A percentile compares a stretch with the other conserved stretches of the same genome.
These are phyloP conservation scores for Xylaria hypoxylon DNA, from an alignment of 2,329 filamentous ascomycete genomes.

Conservation along the genomic window DNA sequence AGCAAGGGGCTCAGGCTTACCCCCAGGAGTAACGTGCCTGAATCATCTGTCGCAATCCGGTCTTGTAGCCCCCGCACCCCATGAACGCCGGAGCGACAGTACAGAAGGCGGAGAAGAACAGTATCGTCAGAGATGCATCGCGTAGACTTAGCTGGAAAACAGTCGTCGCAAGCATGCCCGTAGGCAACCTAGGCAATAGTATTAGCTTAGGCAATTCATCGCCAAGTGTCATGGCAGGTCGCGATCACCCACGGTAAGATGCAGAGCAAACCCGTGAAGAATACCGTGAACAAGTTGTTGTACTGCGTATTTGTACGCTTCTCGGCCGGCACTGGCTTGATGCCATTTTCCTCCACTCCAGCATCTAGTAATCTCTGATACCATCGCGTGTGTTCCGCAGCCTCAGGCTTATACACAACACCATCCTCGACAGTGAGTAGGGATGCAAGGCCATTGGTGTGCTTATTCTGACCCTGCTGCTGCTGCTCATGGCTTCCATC, in stretches of 20 bases:
- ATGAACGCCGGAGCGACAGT: conserved; percentile 66
- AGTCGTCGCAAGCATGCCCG: conserved; percentile 68
- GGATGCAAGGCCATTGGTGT: conserved; percentile 42
- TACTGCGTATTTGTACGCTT: conserved; percentile 64
- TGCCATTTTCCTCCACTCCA: conserved; percentile 65
- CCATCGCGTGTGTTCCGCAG: conserved; percentile 53
- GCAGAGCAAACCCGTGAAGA: conserved; percentile 69
- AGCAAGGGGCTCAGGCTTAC: conserved; percentile 46
- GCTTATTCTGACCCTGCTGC: conserved; percentile 1
- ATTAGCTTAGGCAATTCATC: not conserved
- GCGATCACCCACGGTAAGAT: conserved; percentile 63
- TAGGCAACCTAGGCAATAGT: conserved; percentile 60
- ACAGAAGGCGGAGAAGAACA: conserved; percentile 69
- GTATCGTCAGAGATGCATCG: conserved; percentile 66
- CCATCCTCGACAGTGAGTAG: conserved; percentile 50
- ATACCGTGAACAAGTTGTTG: conserved; percentile 69
- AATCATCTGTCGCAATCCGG: conserved; percentile 69
- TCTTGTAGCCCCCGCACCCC: conserved; percentile 65
- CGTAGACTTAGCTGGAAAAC: conserved; percentile 64
- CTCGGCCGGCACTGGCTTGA: conserved; percentile 66
- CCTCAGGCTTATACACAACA: conserved; percentile 49
- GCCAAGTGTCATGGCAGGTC: not conserved
- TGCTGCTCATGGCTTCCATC: conserved; percentile 10
- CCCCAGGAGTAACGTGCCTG: conserved; percentile 72
- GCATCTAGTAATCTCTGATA: conserved; percentile 58